Conservation (phyloP, 495 filamentous ascomycete species). For the Pseudotulostoma volvatum region DNA sequence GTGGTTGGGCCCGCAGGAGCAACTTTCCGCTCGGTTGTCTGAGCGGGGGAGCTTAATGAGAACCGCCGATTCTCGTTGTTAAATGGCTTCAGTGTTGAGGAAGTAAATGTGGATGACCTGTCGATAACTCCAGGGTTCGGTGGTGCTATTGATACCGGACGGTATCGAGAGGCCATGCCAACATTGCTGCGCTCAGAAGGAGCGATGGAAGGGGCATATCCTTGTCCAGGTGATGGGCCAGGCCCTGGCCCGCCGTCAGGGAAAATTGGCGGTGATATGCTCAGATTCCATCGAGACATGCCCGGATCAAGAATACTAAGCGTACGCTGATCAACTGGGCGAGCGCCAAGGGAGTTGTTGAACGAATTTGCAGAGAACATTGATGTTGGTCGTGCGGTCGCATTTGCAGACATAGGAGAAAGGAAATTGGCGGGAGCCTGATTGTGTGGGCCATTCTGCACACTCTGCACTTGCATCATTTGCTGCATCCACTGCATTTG, state of each 20-base stretch:
- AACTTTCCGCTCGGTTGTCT: slow-evolving; percentile 14
- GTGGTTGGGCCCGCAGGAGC: slow-evolving; percentile 23
- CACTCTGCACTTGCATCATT: slow-evolving; percentile 59
- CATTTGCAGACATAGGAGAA: slow-evolving; percentile 7
- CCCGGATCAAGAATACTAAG: slow-evolving; percentile 73
- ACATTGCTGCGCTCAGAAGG: slow-evolving; percentile 91
- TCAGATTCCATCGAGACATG: slow-evolving; percentile 35
- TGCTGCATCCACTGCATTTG: slow-evolving; percentile 72
- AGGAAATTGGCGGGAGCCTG: slow-evolving; percentile 9
- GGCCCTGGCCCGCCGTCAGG: slow-evolving; percentile 16
- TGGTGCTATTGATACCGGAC: slow-evolving; percentile 54
- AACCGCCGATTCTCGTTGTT: slow-evolving; percentile 26
- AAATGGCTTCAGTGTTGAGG: slow-evolving; percentile 33
- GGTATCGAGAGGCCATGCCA: slow-evolving; percentile 78
- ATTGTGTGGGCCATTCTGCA: slow-evolving; percentile 14
- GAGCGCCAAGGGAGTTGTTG: slow-evolving; percentile 6
- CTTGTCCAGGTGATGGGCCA: slow-evolving; percentile 17
- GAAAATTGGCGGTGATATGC: slow-evolving; percentile 16
- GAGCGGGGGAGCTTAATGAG: slow-evolving; percentile 9
- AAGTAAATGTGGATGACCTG: slow-evolving; percentile 35
- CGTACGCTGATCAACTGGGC: slow-evolving; percentile 34
- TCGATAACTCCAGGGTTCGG: slow-evolving; percentile 14
- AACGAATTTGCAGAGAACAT: slow-evolving; percentile 21
- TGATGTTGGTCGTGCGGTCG: slow-evolving; percentile 25
- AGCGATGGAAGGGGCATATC: slow-evolving; percentile 63